Evolutionary conservation across 2,329 filamentous ascomycete genomes (phyloP), one percentile per base, ranked within the genome.

Genomic region (Fusarium nurragi): DNA sequence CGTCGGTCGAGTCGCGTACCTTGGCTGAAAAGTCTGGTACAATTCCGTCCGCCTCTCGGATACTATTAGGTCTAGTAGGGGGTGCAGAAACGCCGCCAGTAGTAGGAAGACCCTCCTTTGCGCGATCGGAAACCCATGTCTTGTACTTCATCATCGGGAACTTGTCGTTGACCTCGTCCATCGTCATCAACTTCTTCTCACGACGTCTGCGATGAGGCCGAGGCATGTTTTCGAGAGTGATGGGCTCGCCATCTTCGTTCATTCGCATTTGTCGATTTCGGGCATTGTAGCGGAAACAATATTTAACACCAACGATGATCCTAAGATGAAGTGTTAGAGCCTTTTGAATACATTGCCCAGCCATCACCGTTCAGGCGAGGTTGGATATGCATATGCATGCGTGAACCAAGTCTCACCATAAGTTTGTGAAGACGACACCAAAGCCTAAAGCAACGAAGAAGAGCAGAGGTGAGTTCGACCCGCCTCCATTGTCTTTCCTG

Each of bases 301-400:
- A 99, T 81, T 99, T 99, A 62, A 99, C 95, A 70, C 95, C 95
- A 61, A 99, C 95, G 71, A 99, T 99, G 73, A 99, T 99, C 95
- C 95, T 99, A 50, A 12, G 67, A 77, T 69, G 77, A 69, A 26
- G 59, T 61, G 57, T 71, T 65, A 71, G 51, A 63, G 26, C 21
- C 14, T 22, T 45, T 43, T 32, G n/a, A 28, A 37, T 38, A 54
- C 47, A 49, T 41, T 39, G 23, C 32, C 36, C 39, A 53, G 18
- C 43, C 52, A 90, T 81, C 84, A 97, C 94, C 93, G 97, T 78
- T 36, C 32, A 53, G 37, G 41, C 32, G 40, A 59, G 46, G 25
- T 25, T 6, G 22, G 34, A 57, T 43, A 51, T 50, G 47, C 32
- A 57, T 43, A 54, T 53, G 47, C 36, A 59, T 55, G 45, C 16